These are phyloP conservation scores for Ziziphus jujuba DNA, from an alignment of 306 rosid genomes.

Conservation along the genomic window DNA sequence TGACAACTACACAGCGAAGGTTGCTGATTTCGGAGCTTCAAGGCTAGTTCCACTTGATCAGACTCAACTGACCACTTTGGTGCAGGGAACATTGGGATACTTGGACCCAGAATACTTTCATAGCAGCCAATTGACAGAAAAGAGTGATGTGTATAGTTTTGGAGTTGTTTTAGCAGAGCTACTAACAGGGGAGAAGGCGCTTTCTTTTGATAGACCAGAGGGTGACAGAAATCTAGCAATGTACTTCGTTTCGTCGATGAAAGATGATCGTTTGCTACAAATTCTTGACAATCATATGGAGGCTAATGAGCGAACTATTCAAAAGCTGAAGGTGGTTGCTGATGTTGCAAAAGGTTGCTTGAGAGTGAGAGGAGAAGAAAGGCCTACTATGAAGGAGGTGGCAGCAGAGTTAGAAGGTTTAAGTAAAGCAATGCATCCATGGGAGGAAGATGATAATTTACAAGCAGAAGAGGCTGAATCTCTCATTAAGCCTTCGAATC, in stretches of 20 bases:
- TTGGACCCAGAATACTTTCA: constrained; percentile 23
- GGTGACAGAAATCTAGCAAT: constrained; percentile 6
- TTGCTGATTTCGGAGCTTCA: constrained; percentile 30
- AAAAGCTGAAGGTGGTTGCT: constrained; percentile 16
- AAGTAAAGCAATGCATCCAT: constrained; percentile 11
- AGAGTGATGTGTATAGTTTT: constrained; percentile 18
- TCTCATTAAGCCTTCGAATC: neutral
- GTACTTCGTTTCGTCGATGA: constrained; percentile 9
- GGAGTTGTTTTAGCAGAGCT: constrained; percentile 23
- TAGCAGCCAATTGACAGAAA: constrained; percentile 12
- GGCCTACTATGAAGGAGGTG: constrained; percentile 26
- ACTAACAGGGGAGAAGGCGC: constrained; percentile 10
- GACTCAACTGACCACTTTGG: constrained; percentile 21
- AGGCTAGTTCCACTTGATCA: constrained; percentile 25
- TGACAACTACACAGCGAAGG: constrained; percentile 16
- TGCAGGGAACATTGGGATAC: constrained; percentile 28
- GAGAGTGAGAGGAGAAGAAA: constrained; percentile 14
- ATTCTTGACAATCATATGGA: constrained; percentile 6
- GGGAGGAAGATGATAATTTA: neutral
- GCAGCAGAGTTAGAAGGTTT: constrained; percentile 23
- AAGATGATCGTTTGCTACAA: constrained; percentile 1
- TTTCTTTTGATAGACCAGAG: constrained; percentile 6
- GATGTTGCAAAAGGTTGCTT: constrained; percentile 8
- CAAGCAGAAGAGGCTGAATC: neutral
- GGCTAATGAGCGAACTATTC: neutral